Conservation (phyloP, 495 filamentous ascomycete genomes). For the Evansstolkia leycettana region DNA sequence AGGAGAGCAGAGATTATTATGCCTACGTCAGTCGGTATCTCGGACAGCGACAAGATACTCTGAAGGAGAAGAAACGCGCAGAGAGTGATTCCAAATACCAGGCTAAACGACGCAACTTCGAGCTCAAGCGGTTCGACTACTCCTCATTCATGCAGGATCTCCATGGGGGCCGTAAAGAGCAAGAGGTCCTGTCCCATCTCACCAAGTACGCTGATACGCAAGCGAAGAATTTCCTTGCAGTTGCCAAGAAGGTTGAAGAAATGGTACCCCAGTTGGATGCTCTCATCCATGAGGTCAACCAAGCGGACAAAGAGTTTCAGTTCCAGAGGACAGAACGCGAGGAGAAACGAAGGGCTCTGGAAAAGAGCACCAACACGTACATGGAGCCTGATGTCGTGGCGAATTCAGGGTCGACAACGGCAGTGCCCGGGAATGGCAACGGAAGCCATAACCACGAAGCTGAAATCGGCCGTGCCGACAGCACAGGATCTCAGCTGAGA, state of each 20-base stretch:
- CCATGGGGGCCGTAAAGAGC: constrained; percentile 92
- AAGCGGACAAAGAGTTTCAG: constrained; percentile 91
- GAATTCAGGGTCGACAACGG: constrained; percentile 13
- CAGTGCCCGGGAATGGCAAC: constrained; percentile 23
- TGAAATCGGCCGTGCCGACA: constrained; percentile 59
- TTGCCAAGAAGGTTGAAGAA: constrained; percentile 76
- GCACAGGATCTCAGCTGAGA: constrained; percentile 54
- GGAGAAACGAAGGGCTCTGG: constrained; percentile 76
- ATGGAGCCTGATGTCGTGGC: constrained; percentile 54
- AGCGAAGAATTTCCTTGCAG: constrained; percentile 65
- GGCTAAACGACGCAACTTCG: constrained; percentile 81
- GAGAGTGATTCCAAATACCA: constrained; percentile 98
- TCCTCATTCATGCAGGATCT: constrained; percentile 99
- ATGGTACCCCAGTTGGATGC: constrained; percentile 88
- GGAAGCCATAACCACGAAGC: constrained; percentile 38
- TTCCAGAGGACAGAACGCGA: constrained; percentile 86
- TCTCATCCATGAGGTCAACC: constrained; percentile 75
- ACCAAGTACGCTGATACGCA: constrained; percentile 92
- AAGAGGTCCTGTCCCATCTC: constrained; percentile 89
- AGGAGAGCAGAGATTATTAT: constrained; percentile 97
- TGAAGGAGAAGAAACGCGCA: constrained; percentile 90
- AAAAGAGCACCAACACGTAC: constrained; percentile 78
- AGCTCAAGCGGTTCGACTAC: constrained; percentile 96
- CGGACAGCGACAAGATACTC: constrained; percentile 84
- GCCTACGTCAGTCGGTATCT: constrained; percentile 88